These are phyloP conservation scores for Trichoderma semiorbis DNA, from an alignment of 2,329 filamentous ascomycete genomes.

Conservation along the genomic window DNA sequence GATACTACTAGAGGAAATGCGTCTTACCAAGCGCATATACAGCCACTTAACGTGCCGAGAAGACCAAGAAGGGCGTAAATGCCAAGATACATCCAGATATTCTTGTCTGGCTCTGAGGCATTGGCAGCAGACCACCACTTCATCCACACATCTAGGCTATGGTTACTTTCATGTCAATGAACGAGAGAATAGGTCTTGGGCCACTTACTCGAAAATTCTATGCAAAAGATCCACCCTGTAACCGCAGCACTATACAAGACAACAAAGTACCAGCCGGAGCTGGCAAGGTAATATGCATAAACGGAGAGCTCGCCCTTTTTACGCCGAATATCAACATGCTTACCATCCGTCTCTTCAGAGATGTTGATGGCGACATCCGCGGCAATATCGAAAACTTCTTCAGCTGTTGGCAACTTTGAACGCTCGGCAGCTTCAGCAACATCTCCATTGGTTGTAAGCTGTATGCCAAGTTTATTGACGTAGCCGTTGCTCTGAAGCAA, in stretches of 20 bases:
- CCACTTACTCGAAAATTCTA: slow-evolving; percentile 14
- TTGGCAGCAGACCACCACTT: slow-evolving; percentile 19
- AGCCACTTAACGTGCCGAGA: background rate
- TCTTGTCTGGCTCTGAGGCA: slow-evolving; percentile 6
- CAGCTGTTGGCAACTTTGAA: background rate
- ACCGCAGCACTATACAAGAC: background rate
- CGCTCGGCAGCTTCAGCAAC: background rate
- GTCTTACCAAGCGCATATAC: background rate
- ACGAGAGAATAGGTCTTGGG: background rate
- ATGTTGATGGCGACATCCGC: background rate
- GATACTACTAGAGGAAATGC: background rate
- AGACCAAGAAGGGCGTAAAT: slow-evolving; percentile 7
- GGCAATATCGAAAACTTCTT: slow-evolving; percentile 6
- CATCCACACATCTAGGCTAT: slow-evolving; percentile 5
- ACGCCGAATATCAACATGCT: slow-evolving; percentile 10
- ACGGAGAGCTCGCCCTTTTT: slow-evolving; percentile 14
- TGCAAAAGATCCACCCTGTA: slow-evolving; percentile 10
- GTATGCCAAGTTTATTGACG: slow-evolving; percentile 7
- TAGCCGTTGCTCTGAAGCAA: slow-evolving; percentile 6
- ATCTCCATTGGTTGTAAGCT: background rate
- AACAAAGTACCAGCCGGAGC: slow-evolving; percentile 4
- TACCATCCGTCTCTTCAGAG: slow-evolving; percentile 2
- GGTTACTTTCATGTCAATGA: no score
- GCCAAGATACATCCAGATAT: slow-evolving; percentile 11
- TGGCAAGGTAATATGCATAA: slow-evolving; percentile 13